Percentiles rank a stretch among this genome's conserved stretches.
These are phyloP conservation scores for Sicyos edulis DNA, from an alignment of 306 rosid species.

Conservation along the genomic window DNA sequence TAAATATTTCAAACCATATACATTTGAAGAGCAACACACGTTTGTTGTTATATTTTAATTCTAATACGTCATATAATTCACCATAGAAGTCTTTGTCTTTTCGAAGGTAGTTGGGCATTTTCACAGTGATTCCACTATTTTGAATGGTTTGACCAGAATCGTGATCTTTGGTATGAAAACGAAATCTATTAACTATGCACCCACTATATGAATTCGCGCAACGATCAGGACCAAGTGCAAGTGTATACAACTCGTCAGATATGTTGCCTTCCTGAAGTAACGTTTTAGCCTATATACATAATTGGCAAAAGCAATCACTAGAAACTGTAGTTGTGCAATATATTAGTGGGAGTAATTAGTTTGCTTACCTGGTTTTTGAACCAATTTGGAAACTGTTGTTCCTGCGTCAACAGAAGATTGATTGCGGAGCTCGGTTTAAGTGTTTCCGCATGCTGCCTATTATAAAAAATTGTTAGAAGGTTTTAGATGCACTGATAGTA, in stretches of 20 bases:
- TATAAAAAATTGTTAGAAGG: not conserved
- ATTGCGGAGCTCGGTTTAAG: not conserved
- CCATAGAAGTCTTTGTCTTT: not conserved
- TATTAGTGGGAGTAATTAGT: not conserved
- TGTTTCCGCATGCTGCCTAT: not conserved
- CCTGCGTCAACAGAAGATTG: not conserved
- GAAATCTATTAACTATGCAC: not conserved
- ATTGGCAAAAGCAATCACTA: not conserved
- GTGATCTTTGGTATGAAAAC: not conserved
- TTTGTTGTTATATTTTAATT: not conserved
- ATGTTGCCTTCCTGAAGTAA: not conserved
- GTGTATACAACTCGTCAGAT: not conserved
- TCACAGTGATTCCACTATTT: slow-evolving; percentile 1
- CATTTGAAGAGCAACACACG: slow-evolving; percentile 19
- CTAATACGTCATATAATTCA: not conserved
- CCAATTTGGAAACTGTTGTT: not conserved
- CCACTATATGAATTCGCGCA: not conserved
- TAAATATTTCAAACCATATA: slow-evolving; percentile 11
- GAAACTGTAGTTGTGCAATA: not conserved
- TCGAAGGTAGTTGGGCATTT: not conserved
- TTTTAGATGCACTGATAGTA: not conserved
- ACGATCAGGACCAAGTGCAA: slow-evolving; percentile 4
- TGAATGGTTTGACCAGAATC: not conserved
- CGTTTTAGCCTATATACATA: not conserved
- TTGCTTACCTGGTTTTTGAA: slow-evolving; percentile 6